Evolutionary conservation across 2,329 filamentous ascomycete species (phyloP).

Genomic region (Colletotrichum sojae): DNA sequence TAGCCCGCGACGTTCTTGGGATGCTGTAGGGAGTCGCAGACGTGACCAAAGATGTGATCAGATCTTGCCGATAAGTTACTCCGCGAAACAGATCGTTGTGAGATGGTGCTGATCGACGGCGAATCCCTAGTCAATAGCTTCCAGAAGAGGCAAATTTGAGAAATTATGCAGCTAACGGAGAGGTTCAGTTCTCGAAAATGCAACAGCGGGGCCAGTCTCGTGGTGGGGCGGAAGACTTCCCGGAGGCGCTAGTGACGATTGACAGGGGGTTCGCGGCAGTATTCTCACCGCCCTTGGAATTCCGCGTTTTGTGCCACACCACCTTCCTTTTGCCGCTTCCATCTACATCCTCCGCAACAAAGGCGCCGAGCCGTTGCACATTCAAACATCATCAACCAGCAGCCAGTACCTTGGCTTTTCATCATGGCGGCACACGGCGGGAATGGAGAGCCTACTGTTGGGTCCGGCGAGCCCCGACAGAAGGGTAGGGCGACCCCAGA

Average conservation of each 20-base stretch:
- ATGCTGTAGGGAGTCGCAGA: neutral
- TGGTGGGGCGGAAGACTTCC: neutral
- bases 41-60: neutral
- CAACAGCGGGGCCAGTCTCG: neutral
- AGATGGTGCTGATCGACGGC: too few species aligned
- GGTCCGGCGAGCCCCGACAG: conserved; percentile 71
- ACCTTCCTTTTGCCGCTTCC: conserved; percentile 14
- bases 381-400: conserved; percentile 28
- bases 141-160: conserved; percentile 18
- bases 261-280: conserved; percentile 29
- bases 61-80: neutral
- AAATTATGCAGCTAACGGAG: conserved; percentile 35
- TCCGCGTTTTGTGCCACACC: conserved; percentile 40
- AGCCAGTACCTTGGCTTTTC: conserved; percentile 42
- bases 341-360: conserved; percentile 12
- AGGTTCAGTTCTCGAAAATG: neutral
- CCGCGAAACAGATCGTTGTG: too few species aligned
- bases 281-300: conserved; percentile 28
- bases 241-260: too few species aligned
- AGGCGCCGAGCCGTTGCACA: neutral
- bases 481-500: conserved; percentile 88
- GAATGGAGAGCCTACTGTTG: conserved; percentile 67
- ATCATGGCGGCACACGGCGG: conserved; percentile 69
- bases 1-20: conserved; percentile 43
- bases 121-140: neutral